Conservation (phyloP, 257 asterid genomes). For the Solanum pennellii region DNA sequence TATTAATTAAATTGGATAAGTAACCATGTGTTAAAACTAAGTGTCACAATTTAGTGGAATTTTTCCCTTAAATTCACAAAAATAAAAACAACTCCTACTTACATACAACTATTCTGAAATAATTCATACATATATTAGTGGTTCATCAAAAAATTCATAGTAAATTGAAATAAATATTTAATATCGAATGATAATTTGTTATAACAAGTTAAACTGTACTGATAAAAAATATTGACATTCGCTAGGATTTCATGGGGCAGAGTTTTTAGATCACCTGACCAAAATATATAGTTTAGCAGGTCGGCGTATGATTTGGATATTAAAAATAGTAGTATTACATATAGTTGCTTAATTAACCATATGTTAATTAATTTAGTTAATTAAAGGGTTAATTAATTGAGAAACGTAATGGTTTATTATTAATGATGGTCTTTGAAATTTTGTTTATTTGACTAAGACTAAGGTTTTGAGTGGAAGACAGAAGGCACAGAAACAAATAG, state of each 20-base stretch:
- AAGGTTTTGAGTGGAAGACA: constrained; percentile 61
- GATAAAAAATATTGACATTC: neutral
- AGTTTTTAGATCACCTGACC: neutral
- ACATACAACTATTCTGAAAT: neutral
- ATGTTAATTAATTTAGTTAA: neutral
- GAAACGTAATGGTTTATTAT: neutral
- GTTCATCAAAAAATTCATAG: neutral
- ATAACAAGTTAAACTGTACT: too few species aligned
- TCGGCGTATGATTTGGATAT: neutral
- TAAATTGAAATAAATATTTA: neutral
- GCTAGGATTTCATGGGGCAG: neutral
- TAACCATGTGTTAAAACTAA: neutral
- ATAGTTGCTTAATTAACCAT: neutral
- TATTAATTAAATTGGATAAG: neutral
- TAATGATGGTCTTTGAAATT: constrained; percentile 24
- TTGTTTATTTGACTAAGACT: constrained; percentile 37
- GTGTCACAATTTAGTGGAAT: too few species aligned
- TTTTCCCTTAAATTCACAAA: neutral
- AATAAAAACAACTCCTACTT: neutral
- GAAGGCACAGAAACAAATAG: constrained; percentile 71
- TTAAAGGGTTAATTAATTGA: neutral
- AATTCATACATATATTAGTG: neutral
- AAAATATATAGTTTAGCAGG: neutral
- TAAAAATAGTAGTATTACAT: neutral
- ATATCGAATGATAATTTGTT: too few species aligned